phyloP scores from a whole-genome alignment of 306 rosid genomes.

The Myrica gale region DNA sequence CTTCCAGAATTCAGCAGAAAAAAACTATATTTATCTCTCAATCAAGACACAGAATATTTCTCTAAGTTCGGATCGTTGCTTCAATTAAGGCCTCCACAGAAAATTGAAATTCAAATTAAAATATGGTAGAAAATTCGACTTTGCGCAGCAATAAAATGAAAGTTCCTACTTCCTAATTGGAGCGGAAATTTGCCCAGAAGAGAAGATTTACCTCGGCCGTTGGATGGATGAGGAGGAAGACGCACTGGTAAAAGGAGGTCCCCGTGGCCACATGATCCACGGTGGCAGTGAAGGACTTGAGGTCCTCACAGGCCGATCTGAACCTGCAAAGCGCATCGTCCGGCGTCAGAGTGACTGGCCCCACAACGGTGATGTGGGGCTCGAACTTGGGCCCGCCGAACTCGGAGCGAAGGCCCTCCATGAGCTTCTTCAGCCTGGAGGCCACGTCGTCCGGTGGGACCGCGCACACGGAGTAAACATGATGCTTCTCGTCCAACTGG shows the following conservation, averaged over 20 bases:
- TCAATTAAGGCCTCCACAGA: neutral
- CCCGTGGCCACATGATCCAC: constrained; percentile 65
- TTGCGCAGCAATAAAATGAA: too few relatives aligned
- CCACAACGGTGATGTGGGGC: constrained; percentile 87
- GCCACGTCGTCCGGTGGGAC: constrained; percentile 67
- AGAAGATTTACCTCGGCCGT: constrained; percentile 42
- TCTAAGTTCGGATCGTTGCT: neutral
- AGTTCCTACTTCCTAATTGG: too few relatives aligned
- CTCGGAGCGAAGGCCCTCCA: constrained; percentile 62
- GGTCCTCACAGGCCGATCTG: constrained; percentile 50
- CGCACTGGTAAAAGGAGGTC: constrained; percentile 69
- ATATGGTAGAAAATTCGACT: neutral
- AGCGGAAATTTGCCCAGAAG: too few relatives aligned
- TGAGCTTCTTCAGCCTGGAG: constrained; percentile 42
- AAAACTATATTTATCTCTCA: too few relatives aligned
- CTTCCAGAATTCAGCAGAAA: too few relatives aligned
- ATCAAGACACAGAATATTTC: neutral
- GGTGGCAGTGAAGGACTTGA: constrained; percentile 51
- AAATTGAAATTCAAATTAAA: neutral
- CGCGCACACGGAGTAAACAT: constrained; percentile 88
- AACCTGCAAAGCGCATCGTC: constrained; percentile 63
- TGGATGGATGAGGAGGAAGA: constrained; percentile 69
- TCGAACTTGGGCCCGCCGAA: constrained; percentile 30
- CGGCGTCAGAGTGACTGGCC: constrained; percentile 53
- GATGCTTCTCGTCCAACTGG: constrained; percentile 17